Conservation (phyloP, 768 basidiomycete species). For the Cyclocybe cylindracea region DNA sequence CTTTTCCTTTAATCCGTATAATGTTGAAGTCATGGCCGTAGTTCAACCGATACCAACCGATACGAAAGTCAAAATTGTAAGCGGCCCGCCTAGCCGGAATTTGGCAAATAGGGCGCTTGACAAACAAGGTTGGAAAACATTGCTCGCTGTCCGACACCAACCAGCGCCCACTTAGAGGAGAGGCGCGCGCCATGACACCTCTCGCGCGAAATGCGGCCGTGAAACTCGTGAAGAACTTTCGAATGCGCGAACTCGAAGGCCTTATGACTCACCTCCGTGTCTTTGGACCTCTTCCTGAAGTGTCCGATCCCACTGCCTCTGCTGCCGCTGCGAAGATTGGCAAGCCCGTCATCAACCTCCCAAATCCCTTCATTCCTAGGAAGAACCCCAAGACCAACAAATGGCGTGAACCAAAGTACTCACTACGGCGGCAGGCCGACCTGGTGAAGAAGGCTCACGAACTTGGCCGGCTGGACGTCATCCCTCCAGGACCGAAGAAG, state of each 20-base stretch:
- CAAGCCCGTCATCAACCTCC: slow-evolving; percentile 29
- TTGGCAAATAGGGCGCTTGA: too few species aligned
- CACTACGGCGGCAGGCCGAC: slow-evolving; percentile 75
- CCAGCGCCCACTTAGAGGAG: too few species aligned
- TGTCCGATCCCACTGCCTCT: slow-evolving; percentile 11
- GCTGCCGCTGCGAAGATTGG: slow-evolving; percentile 4
- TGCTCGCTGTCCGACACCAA: too few species aligned
- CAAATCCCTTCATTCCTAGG: slow-evolving; percentile 74
- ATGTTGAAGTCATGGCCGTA: too few species aligned
- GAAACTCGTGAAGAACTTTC: slow-evolving; percentile 16
- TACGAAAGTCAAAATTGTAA: too few species aligned
- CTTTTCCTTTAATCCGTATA: too few species aligned
- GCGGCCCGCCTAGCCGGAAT: too few species aligned
- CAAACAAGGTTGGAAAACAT: too few species aligned
- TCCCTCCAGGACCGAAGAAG: slow-evolving; percentile 71
- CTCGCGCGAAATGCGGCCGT: neutral
- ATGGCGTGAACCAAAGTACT: slow-evolving; percentile 73
- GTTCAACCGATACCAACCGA: too few species aligned
- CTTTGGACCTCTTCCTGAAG: slow-evolving; percentile 38
- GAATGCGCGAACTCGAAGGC: slow-evolving; percentile 38
- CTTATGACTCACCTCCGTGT: slow-evolving; percentile 34
- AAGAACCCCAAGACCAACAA: slow-evolving; percentile 58
- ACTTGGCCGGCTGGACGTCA: slow-evolving; percentile 51
- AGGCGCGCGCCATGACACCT: neutral
- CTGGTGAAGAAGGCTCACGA: slow-evolving; percentile 71